Evolutionary conservation across 306 rosid genomes (phyloP).

Genomic region (Senna siamea): DNA sequence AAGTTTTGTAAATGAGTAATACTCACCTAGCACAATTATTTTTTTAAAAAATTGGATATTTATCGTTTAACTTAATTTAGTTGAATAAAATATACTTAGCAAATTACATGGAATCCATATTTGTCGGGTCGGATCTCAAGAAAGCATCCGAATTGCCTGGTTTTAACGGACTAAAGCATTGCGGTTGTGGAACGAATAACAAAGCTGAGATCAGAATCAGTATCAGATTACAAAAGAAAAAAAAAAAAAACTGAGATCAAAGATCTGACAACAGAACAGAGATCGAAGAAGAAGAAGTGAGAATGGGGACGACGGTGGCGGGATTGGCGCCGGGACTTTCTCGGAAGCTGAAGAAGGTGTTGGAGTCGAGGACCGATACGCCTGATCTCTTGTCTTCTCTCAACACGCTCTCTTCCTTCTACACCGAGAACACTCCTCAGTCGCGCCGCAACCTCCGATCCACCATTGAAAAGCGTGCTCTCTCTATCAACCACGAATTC

Average conservation of each 20-base stretch:
- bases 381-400: constrained; percentile 86
- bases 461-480: constrained; percentile 84
- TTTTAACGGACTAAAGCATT: neutral
- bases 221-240: no score
- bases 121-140: no score
- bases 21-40: no score
- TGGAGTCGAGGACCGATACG: constrained; percentile 82
- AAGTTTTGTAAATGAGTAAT: no score
- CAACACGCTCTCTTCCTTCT: constrained; percentile 83
- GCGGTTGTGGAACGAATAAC: neutral
- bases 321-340: constrained; percentile 92
- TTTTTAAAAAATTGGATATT: no score
- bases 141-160: neutral
- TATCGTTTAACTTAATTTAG: no score
- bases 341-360: constrained; percentile 94
- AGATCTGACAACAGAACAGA: constrained; percentile 40
- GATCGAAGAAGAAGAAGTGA: constrained; percentile 31
- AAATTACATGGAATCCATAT: no score
- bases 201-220: no score
- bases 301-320: constrained; percentile 64
- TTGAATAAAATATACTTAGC: no score
- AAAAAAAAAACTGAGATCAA: constrained; percentile 13
- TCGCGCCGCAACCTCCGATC: constrained; percentile 93
- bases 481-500: constrained; percentile 76
- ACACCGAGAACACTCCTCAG: constrained; percentile 81